Conservation (phyloP, 768 basidiomycete species). For the Porphyrellus cyaneotinctus region DNA sequence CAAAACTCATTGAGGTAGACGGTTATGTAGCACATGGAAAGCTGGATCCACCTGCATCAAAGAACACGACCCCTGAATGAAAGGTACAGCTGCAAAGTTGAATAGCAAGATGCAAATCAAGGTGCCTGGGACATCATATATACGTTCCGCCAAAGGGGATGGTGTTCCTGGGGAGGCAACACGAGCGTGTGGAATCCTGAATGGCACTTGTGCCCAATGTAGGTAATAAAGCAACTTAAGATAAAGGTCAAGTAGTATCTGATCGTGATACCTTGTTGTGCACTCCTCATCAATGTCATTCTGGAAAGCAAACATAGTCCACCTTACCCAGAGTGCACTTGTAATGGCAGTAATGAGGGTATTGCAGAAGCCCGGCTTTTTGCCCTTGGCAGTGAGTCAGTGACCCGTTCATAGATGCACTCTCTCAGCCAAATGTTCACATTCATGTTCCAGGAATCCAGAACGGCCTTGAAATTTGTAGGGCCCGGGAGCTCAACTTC, state of each 20-base stretch:
- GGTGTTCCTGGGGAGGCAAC: conserved; percentile 44
- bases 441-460: conserved; percentile 97
- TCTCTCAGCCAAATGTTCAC: conserved; percentile 98
- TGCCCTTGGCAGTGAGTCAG: conserved; percentile 85
- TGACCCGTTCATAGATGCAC: conserved; percentile 95
- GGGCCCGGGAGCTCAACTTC: conserved; percentile 80
- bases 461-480: conserved; percentile 86
- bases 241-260: conserved; percentile 95
- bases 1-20: too few relatives aligned
- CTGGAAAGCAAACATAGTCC: not conserved
- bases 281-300: not conserved
- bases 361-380: conserved; percentile 86
- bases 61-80: too few relatives aligned
- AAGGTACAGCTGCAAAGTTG: conserved; percentile 81
- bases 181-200: conserved; percentile 80
- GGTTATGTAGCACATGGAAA: too few relatives aligned
- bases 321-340: conserved; percentile 90
- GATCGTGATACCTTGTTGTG: conserved; percentile 86
- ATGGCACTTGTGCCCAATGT: conserved; percentile 73
- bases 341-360: conserved; percentile 91
- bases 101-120: conserved; percentile 56
- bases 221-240: conserved; percentile 79
- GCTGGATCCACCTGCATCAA: too few relatives aligned
- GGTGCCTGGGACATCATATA: conserved; percentile 63
- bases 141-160: conserved; percentile 50